Conservation (phyloP, 495 filamentous ascomycete genomes). For the Ramalina intermedia region DNA sequence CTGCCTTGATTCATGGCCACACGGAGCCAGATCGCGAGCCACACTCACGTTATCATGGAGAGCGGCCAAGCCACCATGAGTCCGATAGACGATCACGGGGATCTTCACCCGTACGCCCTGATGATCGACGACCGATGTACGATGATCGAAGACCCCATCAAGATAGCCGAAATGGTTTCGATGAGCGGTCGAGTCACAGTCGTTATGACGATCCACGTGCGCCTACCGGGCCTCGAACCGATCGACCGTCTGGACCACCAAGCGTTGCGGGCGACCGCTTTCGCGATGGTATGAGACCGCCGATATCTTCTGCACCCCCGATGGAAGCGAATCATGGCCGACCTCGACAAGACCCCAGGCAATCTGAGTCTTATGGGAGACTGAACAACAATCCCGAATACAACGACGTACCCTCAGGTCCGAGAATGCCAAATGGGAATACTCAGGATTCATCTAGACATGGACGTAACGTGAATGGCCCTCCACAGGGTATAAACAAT, state of each 20-base stretch:
- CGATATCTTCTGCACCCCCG: not conserved
- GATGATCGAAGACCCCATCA: slow-evolving; percentile 4
- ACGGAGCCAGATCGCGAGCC: slow-evolving; percentile 7
- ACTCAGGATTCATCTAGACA: slow-evolving; percentile 4
- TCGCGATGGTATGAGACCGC: slow-evolving; percentile 10
- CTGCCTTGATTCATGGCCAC: slow-evolving; percentile 15
- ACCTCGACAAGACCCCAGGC: slow-evolving; percentile 13
- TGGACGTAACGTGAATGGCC: slow-evolving; percentile 13
- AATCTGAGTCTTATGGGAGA: slow-evolving; percentile 16
- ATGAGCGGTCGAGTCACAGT: slow-evolving; percentile 6
- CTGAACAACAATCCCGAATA: slow-evolving; percentile 8
- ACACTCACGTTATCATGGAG: slow-evolving; percentile 1
- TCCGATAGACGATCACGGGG: slow-evolving; percentile 10
- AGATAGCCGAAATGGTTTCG: slow-evolving; percentile 5
- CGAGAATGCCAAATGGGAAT: slow-evolving; percentile 15
- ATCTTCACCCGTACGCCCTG: slow-evolving; percentile 11
- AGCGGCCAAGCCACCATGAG: slow-evolving; percentile 9
- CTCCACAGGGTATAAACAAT: slow-evolving; percentile 9
- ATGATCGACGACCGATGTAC: slow-evolving; percentile 10
- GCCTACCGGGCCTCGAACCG: slow-evolving; percentile 15
- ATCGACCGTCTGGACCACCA: slow-evolving; percentile 5
- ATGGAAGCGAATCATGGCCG: slow-evolving; percentile 14
- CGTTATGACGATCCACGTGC: slow-evolving; percentile 11
- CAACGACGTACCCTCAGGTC: slow-evolving; percentile 15
- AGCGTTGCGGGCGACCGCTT: slow-evolving; percentile 9